These are phyloP conservation scores for Candida gorgasii DNA, from an alignment of 805 yeast species.

Conservation along the genomic window DNA sequence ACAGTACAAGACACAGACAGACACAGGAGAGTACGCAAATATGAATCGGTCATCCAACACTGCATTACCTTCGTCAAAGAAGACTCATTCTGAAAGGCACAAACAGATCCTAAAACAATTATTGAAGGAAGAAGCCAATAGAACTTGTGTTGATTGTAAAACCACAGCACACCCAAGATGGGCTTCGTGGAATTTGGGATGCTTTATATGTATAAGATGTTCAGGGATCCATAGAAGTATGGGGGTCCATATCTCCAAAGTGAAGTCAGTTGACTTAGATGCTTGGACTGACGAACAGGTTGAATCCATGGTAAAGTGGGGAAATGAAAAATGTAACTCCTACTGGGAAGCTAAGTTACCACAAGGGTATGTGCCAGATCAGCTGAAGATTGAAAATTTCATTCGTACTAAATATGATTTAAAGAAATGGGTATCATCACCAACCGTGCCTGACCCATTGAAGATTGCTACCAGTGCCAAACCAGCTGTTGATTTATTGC, in stretches of 20 bases:
- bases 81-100: slow-evolving; percentile 52
- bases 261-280: slow-evolving; percentile 91
- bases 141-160: slow-evolving; percentile 89
- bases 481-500: slow-evolving; percentile 4
- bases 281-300: slow-evolving; percentile 96
- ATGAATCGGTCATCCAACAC: slow-evolving; percentile 13
- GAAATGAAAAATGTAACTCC: slow-evolving; percentile 73
- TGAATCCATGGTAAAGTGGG: slow-evolving; percentile 80
- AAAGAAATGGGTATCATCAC: slow-evolving; percentile 78
- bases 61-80: slow-evolving; percentile 45
- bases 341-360: slow-evolving; percentile 87
- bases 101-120: slow-evolving; percentile 73
- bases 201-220: slow-evolving; percentile 90
- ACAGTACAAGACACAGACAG: neutral
- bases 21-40: neutral
- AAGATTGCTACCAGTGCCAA: slow-evolving; percentile 22
- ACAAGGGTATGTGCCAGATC: slow-evolving; percentile 71
- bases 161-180: slow-evolving; percentile 88
- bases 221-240: slow-evolving; percentile 93
- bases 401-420: slow-evolving; percentile 89
- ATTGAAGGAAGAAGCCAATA: slow-evolving; percentile 75
- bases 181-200: slow-evolving; percentile 96
- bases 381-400: slow-evolving; percentile 81
- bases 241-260: slow-evolving; percentile 94
- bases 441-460: slow-evolving; percentile 60